Base-by-base conservation (phyloP, 2,329 filamentous ascomycete genomes). In the Colletotrichum liriopes region DNA sequence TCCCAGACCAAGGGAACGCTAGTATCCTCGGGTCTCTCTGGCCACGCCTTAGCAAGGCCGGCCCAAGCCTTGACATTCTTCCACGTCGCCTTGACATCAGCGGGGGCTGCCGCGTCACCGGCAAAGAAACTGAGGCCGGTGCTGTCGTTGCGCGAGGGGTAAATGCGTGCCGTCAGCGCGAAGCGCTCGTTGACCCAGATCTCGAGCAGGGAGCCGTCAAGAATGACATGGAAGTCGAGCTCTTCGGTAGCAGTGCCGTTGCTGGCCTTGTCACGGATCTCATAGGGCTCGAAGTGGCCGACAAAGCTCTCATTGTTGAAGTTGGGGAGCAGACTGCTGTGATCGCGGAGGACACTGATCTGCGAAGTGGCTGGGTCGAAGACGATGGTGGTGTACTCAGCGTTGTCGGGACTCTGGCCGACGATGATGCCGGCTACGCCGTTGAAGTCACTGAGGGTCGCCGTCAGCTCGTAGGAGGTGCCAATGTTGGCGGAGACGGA, bases 131-230 rank as follows among this genome's bases (percentile, higher is more conserved):
- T 65, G 8, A 74, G 58, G 1, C 71, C 73, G 3, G 73, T 74
- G 60, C 73, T 74, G 58, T 74, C 73, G 52, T 66, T 73, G 45
- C 71, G 71, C 35, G 73, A 73, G 9, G 73, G 73, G 61, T 74
- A 74, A 23, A 74, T 73, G 47, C 73, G 71, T 16, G 73, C 66
- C 37, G 73, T 74, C 2, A 74, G 56, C 18, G 71, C 65, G 23
- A 74, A 74, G 41, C 73, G 71, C 56, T 74, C 73, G 41, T 74
- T 74, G 23, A 73, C 67, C 71, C 72, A 74, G 61, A 74, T 64
- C 67, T 74, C 71, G 47, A 74, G 64, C 59, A 74, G 64, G 2
- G 73, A 74, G 47, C 63, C 62, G 60, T 74, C 73, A 1, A 74
- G 59, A 0, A 74, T 37, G 3, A 74, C 32, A 35, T 73, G 67